These are phyloP conservation scores for Moniliophthora roreri DNA, from an alignment of 1,284 basidiomycete species.

Conservation along the genomic window DNA sequence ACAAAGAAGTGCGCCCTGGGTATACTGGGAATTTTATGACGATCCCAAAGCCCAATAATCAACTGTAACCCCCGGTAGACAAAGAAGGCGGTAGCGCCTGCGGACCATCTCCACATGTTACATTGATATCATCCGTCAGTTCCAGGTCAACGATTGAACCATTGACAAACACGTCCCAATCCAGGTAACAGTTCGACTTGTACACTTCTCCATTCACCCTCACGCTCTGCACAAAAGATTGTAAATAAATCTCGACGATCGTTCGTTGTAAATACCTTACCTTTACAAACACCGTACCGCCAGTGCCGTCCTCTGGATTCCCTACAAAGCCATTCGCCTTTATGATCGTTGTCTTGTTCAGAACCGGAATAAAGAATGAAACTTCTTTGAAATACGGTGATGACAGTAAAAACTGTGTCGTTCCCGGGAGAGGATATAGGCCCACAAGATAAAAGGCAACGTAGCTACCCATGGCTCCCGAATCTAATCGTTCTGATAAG, in stretches of 20 bases:
- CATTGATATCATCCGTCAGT: conserved; percentile 35
- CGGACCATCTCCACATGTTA: conserved; percentile 31
- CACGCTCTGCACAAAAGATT: conserved; percentile 12
- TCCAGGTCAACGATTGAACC: conserved; percentile 40
- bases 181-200: conserved; percentile 44
- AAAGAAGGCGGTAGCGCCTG: conserved; percentile 41
- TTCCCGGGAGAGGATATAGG: conserved; percentile 62
- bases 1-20: too few relatives aligned
- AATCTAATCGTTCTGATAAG: neutral
- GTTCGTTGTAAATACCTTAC: neutral
- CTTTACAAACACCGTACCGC: conserved; percentile 13
- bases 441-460: conserved; percentile 60
- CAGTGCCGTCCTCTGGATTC: conserved; percentile 36
- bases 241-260: neutral
- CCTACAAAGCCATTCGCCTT: conserved; percentile 48
- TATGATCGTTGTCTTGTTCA: conserved; percentile 58
- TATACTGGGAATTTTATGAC: too few relatives aligned
- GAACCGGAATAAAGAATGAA: conserved; percentile 57
- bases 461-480: conserved; percentile 70
- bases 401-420: conserved; percentile 56
- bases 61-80: conserved; percentile 39
- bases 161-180: conserved; percentile 40
- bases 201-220: conserved; percentile 32
- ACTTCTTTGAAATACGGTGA: conserved; percentile 63
- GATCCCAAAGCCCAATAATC: neutral